Percentiles rank a stretch among this genome's conserved stretches.
Evolutionary conservation across 805 yeast species (phyloP).

Genomic region (Candida chilensis): DNA sequence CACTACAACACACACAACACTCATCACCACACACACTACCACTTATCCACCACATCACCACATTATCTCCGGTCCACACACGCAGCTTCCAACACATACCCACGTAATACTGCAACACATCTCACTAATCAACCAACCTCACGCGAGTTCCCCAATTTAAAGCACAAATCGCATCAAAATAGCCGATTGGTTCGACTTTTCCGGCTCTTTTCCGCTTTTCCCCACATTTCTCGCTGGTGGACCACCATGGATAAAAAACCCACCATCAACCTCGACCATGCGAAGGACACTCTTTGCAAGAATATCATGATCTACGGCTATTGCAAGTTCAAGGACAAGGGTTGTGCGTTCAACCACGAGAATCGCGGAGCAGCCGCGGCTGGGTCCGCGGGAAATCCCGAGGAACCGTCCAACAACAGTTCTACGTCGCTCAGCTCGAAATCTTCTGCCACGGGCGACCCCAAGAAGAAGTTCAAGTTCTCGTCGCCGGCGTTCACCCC

Average conservation of each 20-base stretch:
- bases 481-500: constrained; percentile 4
- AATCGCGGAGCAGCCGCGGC: constrained; percentile 12
- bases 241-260: constrained; percentile 1
- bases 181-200: too few relatives aligned
- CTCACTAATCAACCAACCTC: too few relatives aligned
- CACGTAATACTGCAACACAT: too few relatives aligned
- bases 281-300: constrained; percentile 73
- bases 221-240: too few relatives aligned
- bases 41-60: too few relatives aligned
- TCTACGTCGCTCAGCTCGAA: constrained; percentile 1
- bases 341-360: constrained; percentile 76
- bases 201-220: too few relatives aligned
- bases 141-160: too few relatives aligned
- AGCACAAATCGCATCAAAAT: too few relatives aligned
- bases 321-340: constrained; percentile 81
- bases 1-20: too few relatives aligned
- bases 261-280: constrained; percentile 39
- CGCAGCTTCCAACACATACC: too few relatives aligned
- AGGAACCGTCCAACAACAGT: constrained; percentile 1
- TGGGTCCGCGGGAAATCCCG: constrained; percentile 4
- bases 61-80: too few relatives aligned
- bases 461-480: constrained; percentile 1
- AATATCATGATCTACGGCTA: constrained; percentile 81
- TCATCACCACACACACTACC: too few relatives aligned
- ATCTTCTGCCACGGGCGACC: neutral